phyloP scores from a whole-genome alignment of 1,139 yeast species.

The Petasospora fabianii region DNA sequence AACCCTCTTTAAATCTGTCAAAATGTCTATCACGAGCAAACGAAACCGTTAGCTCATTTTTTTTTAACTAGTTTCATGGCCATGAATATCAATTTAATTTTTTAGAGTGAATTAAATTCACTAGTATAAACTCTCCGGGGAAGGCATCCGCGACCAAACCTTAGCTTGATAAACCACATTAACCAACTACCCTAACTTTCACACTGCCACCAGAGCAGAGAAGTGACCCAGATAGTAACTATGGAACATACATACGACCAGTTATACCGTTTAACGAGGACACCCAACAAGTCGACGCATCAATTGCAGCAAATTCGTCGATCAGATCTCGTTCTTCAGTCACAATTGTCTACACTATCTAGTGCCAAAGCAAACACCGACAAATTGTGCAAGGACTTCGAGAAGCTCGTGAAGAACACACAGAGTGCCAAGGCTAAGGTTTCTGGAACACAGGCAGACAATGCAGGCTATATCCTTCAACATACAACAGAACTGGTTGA shows the following conservation, averaged over 20 bases:
- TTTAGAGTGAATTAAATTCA: too few species aligned
- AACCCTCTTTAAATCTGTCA: too few species aligned
- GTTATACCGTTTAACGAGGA: conserved; percentile 4
- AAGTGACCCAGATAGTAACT: not conserved
- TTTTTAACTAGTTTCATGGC: too few species aligned
- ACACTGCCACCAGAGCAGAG: too few species aligned
- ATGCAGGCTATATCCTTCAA: conserved; percentile 15
- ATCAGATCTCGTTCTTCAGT: conserved; percentile 18
- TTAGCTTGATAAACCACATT: too few species aligned
- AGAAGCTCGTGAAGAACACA: conserved; percentile 9
- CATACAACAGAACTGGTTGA: conserved; percentile 23
- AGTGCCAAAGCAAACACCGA: conserved; percentile 3
- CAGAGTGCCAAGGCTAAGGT: conserved; percentile 4
- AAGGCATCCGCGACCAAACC: too few species aligned
- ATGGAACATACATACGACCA: conserved; percentile 8
- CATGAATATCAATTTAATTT: too few species aligned
- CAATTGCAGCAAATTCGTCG: conserved; percentile 22
- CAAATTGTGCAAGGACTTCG: conserved; percentile 10
- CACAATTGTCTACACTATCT: conserved; percentile 16
- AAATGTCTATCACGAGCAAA: too few species aligned
- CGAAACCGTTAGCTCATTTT: too few species aligned
- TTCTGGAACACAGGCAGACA: conserved; percentile 1
- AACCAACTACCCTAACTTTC: too few species aligned
- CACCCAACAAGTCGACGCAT: conserved; percentile 15
- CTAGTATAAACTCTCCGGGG: too few species aligned